These are phyloP conservation scores for Fusarium sp. DNA, from an alignment of 2,329 filamentous ascomycete genomes.

Conservation along the genomic window DNA sequence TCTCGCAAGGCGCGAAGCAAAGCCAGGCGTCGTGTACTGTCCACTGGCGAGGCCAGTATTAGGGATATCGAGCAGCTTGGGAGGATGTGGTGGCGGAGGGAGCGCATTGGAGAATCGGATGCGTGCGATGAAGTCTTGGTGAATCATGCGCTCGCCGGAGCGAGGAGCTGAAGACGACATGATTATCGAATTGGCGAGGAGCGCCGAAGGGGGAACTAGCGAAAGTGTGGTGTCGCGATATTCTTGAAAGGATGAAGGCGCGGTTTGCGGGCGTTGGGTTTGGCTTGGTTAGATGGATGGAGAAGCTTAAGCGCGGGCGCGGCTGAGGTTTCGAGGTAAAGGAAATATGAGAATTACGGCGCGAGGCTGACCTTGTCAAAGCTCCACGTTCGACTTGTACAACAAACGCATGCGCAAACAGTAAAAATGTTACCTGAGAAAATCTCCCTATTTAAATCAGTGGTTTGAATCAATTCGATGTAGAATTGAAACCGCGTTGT, in stretches of 20 bases:
- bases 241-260: slow-evolving; percentile 4
- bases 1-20: slow-evolving; percentile 87
- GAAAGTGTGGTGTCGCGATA: slow-evolving; percentile 10
- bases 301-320: slow-evolving; percentile 43
- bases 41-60: slow-evolving; percentile 89
- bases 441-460: background rate
- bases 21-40: slow-evolving; percentile 91
- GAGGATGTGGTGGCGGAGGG: slow-evolving; percentile 91
- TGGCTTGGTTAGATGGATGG: slow-evolving; percentile 23
- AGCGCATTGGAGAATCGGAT: slow-evolving; percentile 96
- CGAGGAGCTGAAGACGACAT: slow-evolving; percentile 50
- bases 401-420: background rate
- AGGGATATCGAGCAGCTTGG: slow-evolving; percentile 96
- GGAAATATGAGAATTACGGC: slow-evolving; percentile 45
- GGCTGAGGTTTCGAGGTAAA: slow-evolving; percentile 35
- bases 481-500: background rate
- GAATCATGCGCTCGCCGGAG: slow-evolving; percentile 72
- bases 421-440: background rate
- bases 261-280: slow-evolving; percentile 13
- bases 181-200: slow-evolving; percentile 30
- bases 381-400: slow-evolving; percentile 28
- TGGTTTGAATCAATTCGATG: background rate
- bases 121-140: slow-evolving; percentile 97
- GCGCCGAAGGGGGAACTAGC: slow-evolving; percentile 19
- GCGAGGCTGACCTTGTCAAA: slow-evolving; percentile 44